phyloP scores from a whole-genome alignment of 176 grass and related monocot species.

The Oryza coarctata region DNA sequence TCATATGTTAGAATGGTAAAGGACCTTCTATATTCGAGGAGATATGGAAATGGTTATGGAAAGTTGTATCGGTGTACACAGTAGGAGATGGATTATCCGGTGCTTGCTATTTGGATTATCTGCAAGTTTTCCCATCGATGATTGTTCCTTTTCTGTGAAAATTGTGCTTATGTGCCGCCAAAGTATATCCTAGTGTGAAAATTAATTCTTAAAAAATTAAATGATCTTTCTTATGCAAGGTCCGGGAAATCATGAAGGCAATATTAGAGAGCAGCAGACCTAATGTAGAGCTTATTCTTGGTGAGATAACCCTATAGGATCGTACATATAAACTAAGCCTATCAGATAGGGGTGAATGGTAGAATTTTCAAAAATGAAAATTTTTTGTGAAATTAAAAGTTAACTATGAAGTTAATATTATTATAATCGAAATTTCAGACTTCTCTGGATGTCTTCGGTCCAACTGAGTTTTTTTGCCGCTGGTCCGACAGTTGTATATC shows the following conservation, averaged over 20 bases:
- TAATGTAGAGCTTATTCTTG: conserved; percentile 81
- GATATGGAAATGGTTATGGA: neutral
- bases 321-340: too few relatives aligned
- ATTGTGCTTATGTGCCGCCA: neutral
- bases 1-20: neutral
- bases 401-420: too few relatives aligned
- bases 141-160: neutral
- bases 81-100: too few relatives aligned
- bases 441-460: too few relatives aligned
- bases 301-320: conserved; percentile 83
- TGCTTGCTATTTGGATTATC: neutral
- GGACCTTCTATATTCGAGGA: neutral
- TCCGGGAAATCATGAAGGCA: conserved; percentile 85
- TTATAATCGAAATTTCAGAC: too few relatives aligned
- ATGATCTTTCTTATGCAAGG: conserved; percentile 47
- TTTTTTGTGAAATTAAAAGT: too few relatives aligned
- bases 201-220: neutral
- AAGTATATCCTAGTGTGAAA: neutral
- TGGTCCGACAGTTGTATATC: too few relatives aligned
- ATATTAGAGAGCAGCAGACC: conserved; percentile 68
- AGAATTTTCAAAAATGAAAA: too few relatives aligned
- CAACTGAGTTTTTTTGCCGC: too few relatives aligned
- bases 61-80: neutral
- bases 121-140: neutral
- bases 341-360: too few relatives aligned